phyloP scores from a whole-genome alignment of 345 rosid species.

The Combretum micranthum region DNA sequence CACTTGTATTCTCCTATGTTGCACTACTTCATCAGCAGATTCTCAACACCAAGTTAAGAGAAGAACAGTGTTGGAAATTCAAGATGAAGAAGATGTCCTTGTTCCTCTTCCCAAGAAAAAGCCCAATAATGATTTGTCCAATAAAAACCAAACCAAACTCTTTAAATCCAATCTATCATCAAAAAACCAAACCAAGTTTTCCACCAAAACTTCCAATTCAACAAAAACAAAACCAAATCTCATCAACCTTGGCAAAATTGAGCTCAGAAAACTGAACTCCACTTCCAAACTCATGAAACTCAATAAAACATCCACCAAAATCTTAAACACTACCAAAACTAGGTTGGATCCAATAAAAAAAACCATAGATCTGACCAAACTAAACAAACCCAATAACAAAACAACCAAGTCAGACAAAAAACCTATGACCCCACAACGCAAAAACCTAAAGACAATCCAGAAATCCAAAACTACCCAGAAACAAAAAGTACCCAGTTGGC shows the following conservation, averaged over 20 bases:
- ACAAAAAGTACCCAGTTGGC: slow-evolving; percentile 38
- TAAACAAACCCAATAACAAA: slow-evolving; percentile 27
- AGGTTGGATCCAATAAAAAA: slow-evolving; percentile 24
- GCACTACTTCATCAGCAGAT: no score
- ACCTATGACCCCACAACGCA: slow-evolving; percentile 7
- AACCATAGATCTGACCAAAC: slow-evolving; percentile 39
- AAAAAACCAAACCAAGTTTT: slow-evolving; percentile 51
- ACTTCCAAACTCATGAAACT: slow-evolving; percentile 24
- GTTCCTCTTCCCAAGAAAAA: slow-evolving; percentile 35
- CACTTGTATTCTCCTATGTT: no score
- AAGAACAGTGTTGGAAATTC: slow-evolving; percentile 70
- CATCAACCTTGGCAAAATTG: slow-evolving; percentile 12
- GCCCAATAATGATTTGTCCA: no score
- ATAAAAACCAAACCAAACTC: no score
- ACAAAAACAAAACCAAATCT: slow-evolving; percentile 25
- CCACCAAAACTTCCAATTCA: slow-evolving; percentile 26
- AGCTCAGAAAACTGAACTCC: slow-evolving; percentile 40
- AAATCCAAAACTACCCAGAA: slow-evolving; percentile 12
- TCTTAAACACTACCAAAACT: slow-evolving; percentile 34
- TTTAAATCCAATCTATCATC: slow-evolving; percentile 18
- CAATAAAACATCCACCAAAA: slow-evolving; percentile 30
- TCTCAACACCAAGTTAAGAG: slow-evolving; percentile 17
- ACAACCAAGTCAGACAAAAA: slow-evolving; percentile 15
- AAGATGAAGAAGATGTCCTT: slow-evolving; percentile 26
- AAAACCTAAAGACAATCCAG: slow-evolving; percentile 12